These are phyloP conservation scores for Hysterium pulicare DNA, from an alignment of 2,329 filamentous ascomycete species.

Conservation along the genomic window DNA sequence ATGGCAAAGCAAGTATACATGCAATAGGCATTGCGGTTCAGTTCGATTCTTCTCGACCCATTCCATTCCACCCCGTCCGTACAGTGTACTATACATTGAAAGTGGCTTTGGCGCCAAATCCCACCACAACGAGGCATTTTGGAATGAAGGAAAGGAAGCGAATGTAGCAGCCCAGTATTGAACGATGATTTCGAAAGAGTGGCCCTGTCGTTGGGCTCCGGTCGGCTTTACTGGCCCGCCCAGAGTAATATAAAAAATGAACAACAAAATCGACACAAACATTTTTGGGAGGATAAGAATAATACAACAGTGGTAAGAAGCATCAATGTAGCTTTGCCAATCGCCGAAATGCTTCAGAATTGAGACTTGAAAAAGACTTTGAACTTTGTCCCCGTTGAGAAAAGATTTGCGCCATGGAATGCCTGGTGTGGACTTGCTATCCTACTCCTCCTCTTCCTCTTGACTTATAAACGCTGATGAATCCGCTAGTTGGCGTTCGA, in stretches of 20 bases:
- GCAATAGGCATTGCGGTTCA: no score
- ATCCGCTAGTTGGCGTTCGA: not conserved
- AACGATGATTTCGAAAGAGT: constrained; percentile 4
- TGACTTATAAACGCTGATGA: no score
- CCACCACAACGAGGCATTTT: no score
- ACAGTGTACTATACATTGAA: no score
- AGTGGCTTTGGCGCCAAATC: no score
- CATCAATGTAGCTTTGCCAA: not conserved
- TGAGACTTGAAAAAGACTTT: no score
- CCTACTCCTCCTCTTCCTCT: not conserved
- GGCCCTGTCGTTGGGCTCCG: constrained; percentile 1
- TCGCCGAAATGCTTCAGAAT: not conserved
- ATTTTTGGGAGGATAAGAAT: constrained; percentile 1
- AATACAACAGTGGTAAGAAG: not conserved
- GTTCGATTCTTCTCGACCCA: no score
- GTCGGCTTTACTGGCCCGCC: not conserved
- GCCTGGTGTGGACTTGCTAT: not conserved
- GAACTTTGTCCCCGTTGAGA: no score
- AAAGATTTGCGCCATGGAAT: not conserved
- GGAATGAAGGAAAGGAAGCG: no score
- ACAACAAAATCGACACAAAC: not conserved
- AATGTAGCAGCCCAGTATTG: no score
- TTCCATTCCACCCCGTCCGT: no score
- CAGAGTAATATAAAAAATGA: not conserved
- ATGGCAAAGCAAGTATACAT: no score